Evolutionary conservation across 345 rosid species (phyloP).

Genomic region (Hibiscus trionum): DNA sequence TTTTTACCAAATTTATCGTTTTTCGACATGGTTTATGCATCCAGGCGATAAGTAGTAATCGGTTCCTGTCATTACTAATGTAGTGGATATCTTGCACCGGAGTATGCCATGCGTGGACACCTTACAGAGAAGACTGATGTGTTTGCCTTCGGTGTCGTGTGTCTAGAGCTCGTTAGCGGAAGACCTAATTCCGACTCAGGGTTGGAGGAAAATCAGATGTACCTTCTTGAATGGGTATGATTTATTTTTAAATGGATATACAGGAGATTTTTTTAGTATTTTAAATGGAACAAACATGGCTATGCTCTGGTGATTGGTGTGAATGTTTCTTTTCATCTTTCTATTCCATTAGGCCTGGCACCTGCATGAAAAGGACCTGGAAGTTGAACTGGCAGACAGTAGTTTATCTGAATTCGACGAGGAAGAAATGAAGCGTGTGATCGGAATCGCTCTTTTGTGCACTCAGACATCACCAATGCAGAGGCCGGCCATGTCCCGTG

Average conservation of each 20-base stretch:
- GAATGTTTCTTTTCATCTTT: too few species aligned
- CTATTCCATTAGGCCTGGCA: constrained; percentile 46
- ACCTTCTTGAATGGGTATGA: constrained; percentile 49
- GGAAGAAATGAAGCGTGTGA: constrained; percentile 42
- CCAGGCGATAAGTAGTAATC: not conserved
- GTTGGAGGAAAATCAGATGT: constrained; percentile 28
- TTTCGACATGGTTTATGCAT: not conserved
- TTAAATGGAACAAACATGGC: not conserved
- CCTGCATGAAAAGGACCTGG: constrained; percentile 35
- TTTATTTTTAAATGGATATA: not conserved
- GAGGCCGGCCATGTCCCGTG: constrained; percentile 63
- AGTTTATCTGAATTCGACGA: constrained; percentile 25
- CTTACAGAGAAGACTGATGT: constrained; percentile 44
- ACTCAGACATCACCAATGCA: constrained; percentile 47
- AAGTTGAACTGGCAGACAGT: constrained; percentile 36
- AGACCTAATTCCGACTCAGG: constrained; percentile 32
- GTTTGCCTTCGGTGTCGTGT: constrained; percentile 40
- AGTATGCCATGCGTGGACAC: constrained; percentile 47
- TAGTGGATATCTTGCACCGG: constrained; percentile 39
- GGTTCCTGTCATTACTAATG: not conserved
- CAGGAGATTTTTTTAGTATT: not conserved
- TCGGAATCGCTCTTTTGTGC: constrained; percentile 54
- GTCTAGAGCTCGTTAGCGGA: constrained; percentile 34
- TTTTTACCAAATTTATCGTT: not conserved
- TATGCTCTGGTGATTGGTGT: not conserved